phyloP scores from a whole-genome alignment of 108 stramenopile species.

The Stephanodiscus minutulus region DNA sequence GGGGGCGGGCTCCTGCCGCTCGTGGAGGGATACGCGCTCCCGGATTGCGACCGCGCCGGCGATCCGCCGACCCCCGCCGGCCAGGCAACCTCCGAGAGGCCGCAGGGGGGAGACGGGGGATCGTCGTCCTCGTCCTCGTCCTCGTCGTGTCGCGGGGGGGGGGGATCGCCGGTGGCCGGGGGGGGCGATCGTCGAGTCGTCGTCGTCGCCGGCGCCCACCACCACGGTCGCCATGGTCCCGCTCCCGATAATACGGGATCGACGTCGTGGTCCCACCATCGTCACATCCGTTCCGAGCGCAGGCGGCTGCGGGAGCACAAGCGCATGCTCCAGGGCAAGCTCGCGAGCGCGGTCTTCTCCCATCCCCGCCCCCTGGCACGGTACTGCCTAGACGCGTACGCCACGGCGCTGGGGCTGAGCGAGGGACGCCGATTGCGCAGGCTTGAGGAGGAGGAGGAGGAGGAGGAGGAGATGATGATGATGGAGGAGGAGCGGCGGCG shows the following conservation, averaged over 20 bases:
- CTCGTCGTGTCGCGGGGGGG: constrained; percentile 15
- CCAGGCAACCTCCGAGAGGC: constrained; percentile 6
- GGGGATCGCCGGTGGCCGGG: constrained; percentile 16
- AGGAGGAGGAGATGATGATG: too few species aligned
- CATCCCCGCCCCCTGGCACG: constrained; percentile 74
- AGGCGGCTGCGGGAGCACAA: constrained; percentile 37
- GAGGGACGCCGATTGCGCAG: constrained; percentile 25
- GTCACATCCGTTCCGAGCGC: not conserved
- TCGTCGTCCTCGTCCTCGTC: not conserved
- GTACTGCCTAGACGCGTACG: constrained; percentile 77
- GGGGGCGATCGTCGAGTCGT: constrained; percentile 13
- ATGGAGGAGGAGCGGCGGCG: constrained; percentile 12
- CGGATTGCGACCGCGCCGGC: not conserved
- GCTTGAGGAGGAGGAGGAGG: constrained; percentile 3
- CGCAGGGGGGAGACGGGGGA: constrained; percentile 16
- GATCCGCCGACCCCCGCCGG: constrained; percentile 27
- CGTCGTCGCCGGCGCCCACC: not conserved
- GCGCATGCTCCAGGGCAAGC: constrained; percentile 61
- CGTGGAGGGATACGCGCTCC: constrained; percentile 33
- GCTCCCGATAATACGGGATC: too few species aligned
- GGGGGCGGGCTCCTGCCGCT: constrained; percentile 45
- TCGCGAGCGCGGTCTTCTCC: constrained; percentile 74
- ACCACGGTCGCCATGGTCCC: not conserved
- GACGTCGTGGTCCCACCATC: not conserved
- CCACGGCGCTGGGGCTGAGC: constrained; percentile 59